Evolutionary conservation across 1,284 basidiomycete genomes (phyloP), one percentile per base, ranked within the genome.

Genomic region (Cryptococcus sp.): DNA sequence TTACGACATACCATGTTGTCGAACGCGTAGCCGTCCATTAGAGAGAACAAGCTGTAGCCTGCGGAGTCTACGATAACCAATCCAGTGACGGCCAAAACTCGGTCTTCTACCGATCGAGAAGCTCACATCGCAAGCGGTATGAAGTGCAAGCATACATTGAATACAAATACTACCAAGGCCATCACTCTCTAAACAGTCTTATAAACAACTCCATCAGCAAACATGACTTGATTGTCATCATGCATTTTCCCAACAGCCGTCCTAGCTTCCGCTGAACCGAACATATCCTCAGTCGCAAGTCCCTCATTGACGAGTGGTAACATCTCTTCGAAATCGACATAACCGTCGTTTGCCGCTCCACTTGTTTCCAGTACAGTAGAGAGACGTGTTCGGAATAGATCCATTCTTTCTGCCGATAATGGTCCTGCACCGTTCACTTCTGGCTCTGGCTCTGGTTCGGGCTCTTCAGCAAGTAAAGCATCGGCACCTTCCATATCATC

Each of bases 211-310:
- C 84, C 87, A 40, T 87, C 88, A 54, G 84, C 85, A 62, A 91
- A 81, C 89, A 97, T 91, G 61, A 97, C 78, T 73, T 93, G 86
- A 63, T 92, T 88, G 22, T 80, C 80, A 40, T 87, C 84, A 48
- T 83, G 80, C 93, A 98, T 97, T 44, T 78, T 75, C 57, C 83
- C 78, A 52, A 87, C 85, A 42, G 86, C 85, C 53, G 80, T 78
- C 19, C 81, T 83, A 7, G 88, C 93, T 73, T 98, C 93, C 21
- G 80, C 79, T 1, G 83, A 85, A 9, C 86, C 85, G 69, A 91
- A 98, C 44, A 91, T 76, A 19, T 81, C 79, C 36, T 82, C 81
- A 1, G 82, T 81, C 16, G 80, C 67, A 45, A 94, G 73, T 14
- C 87, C 89, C 57, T 84, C 80, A 67, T 98, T 98, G 70, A 98